Base-by-base conservation (phyloP, 192 early-diverging fungal species). In the Coemansia sp. region DNA sequence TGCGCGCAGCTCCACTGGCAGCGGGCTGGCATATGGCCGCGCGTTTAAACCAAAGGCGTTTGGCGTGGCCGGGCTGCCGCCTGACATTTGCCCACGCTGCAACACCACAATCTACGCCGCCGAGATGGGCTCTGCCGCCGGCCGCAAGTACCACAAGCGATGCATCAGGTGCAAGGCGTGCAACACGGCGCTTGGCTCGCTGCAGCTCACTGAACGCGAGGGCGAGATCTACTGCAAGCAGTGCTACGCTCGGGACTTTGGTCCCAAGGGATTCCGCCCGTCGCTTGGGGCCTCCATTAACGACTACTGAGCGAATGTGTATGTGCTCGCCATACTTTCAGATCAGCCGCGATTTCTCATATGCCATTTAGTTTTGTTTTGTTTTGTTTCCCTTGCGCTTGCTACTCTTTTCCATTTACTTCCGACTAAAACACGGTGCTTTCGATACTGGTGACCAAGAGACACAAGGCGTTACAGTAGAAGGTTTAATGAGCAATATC, bases 231-330 rank as follows among this genome's bases (percentile, higher is more conserved):
- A 63, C 55, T 80, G 78, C 63, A 64, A 65, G 18, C 58, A 64
- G 14, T 80, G 78, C 62, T 77, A 80, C 29, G 61, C 64, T 14
- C 60, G 53, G 47, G 32, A 72, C 41, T 80, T 72, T 70, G 78
- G 78, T 0, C 68, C 73, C 27, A 76, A 72, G 43, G 73, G 71
- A 8, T 66, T 55, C 42, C 52, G 62, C 30, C 64, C 48, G 39
- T 52, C 65, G 30, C 50, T 67, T 29, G 65, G 56, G 33, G 21
- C 64, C 13, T 58, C 60, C 7, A 63, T 63, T 4, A 68, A 68
- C 53, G 55, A 75, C 56, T 56, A 59, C 36, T 63, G 31, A 54
- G 18, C n/a, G n/a, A n/a, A n/a, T n/a, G n/a, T n/a, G n/a, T n/a
- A n/a, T n/a, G n/a, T 9, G 39, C 15, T 41, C 39, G 5, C 15